Evolutionary conservation across 805 yeast species (phyloP).

Genomic region (Barnettozyma californica): DNA sequence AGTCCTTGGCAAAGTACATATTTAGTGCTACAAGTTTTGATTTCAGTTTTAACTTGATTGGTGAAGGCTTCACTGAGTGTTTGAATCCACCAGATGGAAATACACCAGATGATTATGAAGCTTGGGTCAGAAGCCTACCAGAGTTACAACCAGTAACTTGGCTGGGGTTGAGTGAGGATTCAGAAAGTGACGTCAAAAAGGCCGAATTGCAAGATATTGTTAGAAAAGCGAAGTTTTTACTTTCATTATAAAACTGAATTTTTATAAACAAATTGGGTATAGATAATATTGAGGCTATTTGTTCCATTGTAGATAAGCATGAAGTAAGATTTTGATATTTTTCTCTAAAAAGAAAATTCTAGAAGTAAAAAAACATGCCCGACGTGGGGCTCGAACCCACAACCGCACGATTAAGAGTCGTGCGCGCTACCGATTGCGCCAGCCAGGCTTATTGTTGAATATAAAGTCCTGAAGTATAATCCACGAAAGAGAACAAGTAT

Average conservation of each 20-base stretch:
- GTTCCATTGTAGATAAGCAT: too few species aligned
- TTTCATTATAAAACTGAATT: neutral
- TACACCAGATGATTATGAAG: conserved; percentile 27
- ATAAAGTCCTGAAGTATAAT: too few species aligned
- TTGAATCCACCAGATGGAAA: conserved; percentile 44
- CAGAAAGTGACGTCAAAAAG: conserved; percentile 30
- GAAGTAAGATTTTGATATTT: too few species aligned
- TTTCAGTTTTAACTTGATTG: conserved; percentile 37
- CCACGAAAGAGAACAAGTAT: too few species aligned
- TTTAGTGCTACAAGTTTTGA: conserved; percentile 39
- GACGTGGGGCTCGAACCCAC: conserved; percentile 5
- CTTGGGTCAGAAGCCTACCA: conserved; percentile 54
- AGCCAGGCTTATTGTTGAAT: conserved; percentile 2
- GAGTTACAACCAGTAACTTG: conserved; percentile 46
- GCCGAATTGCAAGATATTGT: conserved; percentile 9
- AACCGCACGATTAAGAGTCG: conserved; percentile 4
- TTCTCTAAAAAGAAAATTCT: too few species aligned
- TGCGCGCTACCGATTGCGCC: conserved; percentile 5
- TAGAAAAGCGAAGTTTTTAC: neutral
- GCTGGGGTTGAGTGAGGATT: conserved; percentile 44
- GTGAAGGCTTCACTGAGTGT: conserved; percentile 11
- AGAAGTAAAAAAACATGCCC: neutral
- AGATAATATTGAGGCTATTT: too few species aligned
- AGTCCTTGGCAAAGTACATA: conserved; percentile 30
- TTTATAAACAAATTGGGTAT: too few species aligned